phyloP scores from a whole-genome alignment of 176 grass and related monocot genomes.

The Chloris gayana region DNA sequence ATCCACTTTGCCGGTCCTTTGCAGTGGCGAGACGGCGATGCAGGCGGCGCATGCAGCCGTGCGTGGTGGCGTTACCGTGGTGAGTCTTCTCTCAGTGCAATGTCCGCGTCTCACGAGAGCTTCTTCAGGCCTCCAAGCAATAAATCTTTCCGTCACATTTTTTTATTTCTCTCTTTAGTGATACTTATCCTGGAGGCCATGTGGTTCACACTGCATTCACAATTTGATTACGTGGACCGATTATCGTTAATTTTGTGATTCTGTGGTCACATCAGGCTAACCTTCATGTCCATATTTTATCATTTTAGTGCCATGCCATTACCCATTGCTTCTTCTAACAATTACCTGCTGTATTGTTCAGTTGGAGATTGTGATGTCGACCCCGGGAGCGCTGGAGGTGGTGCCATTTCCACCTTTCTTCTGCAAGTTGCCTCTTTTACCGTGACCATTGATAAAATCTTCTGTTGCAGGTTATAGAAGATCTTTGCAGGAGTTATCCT shows the following conservation, averaged over 20 bases:
- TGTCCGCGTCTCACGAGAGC: neutral
- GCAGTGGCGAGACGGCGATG: slow-evolving; percentile 62
- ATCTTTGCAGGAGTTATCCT: slow-evolving; percentile 66
- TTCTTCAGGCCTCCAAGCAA: neutral
- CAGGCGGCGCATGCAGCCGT: slow-evolving; percentile 74
- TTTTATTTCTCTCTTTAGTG: neutral
- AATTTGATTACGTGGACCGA: neutral
- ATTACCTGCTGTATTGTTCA: slow-evolving; percentile 37
- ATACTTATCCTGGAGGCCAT: neutral
- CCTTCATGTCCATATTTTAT: neutral
- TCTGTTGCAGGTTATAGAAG: slow-evolving; percentile 56
- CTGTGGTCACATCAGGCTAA: neutral
- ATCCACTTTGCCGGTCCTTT: neutral
- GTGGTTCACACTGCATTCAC: neutral
- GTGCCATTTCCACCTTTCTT: neutral
- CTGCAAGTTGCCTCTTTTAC: neutral
- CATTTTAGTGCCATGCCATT: neutral
- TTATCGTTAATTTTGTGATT: neutral
- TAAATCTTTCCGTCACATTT: neutral
- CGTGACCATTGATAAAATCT: neutral
- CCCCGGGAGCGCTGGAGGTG: slow-evolving; percentile 81
- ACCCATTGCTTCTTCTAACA: neutral
- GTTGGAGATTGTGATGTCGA: slow-evolving; percentile 86
- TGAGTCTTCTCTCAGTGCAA: slow-evolving; percentile 42
- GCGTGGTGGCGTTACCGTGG: slow-evolving; percentile 73